phyloP scores from a whole-genome alignment of 2,329 filamentous ascomycete species.

The Fusarium fujikuroi region DNA sequence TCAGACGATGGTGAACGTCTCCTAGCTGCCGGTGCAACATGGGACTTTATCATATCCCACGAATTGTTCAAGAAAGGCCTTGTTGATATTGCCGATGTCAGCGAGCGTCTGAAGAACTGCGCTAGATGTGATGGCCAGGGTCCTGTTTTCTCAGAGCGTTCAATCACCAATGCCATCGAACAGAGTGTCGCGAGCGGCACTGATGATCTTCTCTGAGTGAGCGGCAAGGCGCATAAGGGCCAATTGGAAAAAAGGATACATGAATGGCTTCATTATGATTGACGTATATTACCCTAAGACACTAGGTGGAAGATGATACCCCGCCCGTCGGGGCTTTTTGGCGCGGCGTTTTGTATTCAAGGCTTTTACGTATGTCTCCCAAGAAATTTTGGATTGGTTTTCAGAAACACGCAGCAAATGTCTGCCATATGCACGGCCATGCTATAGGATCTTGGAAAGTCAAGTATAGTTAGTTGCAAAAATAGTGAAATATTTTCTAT shows the following conservation, averaged over 20 bases:
- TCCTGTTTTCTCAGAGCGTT: constrained; percentile 84
- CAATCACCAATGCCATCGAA: constrained; percentile 79
- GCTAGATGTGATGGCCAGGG: constrained; percentile 88
- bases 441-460: constrained; percentile 3
- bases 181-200: constrained; percentile 80
- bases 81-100: constrained; percentile 84
- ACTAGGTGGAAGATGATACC: constrained; percentile 40
- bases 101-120: constrained; percentile 77
- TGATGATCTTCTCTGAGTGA: constrained; percentile 72
- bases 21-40: constrained; percentile 80
- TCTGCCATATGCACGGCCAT: not conserved
- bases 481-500: not conserved
- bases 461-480: not conserved
- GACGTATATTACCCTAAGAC: constrained; percentile 40
- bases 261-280: constrained; percentile 38
- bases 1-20: constrained; percentile 74
- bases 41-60: constrained; percentile 89
- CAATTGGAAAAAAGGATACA: constrained; percentile 9
- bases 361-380: constrained; percentile 20
- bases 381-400: not conserved
- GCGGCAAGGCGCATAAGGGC: constrained; percentile 5
- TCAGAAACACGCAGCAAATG: not conserved
- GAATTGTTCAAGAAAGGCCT: constrained; percentile 79
- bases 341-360: constrained; percentile 42
- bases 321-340: constrained; percentile 44